Evolutionary conservation across 73 alveolate genomes (phyloP), one percentile per base, ranked within the genome.

Genomic region (Symbiodinium pilosum): DNA sequence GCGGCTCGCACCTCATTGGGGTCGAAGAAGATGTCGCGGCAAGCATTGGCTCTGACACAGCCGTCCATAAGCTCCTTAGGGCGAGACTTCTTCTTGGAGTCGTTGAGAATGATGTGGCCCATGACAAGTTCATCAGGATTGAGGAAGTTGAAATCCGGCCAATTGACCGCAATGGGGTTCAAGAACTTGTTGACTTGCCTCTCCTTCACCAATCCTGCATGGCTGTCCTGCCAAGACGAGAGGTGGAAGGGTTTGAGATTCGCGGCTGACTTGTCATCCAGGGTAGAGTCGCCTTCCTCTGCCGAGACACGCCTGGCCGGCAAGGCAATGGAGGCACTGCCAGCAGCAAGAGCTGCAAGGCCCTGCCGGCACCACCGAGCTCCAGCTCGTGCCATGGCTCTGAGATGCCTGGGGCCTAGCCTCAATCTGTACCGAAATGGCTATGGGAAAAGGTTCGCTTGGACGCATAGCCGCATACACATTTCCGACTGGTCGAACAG

Each of bases 1-100:
- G 99, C 99, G 2, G 99, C 99, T 75, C 99, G 99, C 20, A 99
- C 99, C 91, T 99, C 97, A 34, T n/a, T 43, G 81, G 97, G 97
- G 47, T 91, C 39, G 47, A 16, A 71, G 52, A 11, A 91, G 42
- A 91, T 69, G 56, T 91, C 97, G 28, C 88, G 77, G 97, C 97
- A 91, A 81, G 97, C 97, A 56, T 91, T 91, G 83, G 43, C 97
- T 77, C 97, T 83, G 87, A 91, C 97, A 36, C 97, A 91, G 43
- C 97, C 97, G 14, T 14, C 6, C 59, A 47, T 14, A 47, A 9
- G 6, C 14, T 47, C 14, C 59, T 47, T 47, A 9, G 59, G 59
- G 59, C 34, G 6, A 18, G 1, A 30, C 97, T n/a, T n/a, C 97
- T 91, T 85, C 97, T 91, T 91, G 97, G 97, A 91, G 32, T 91